phyloP scores from a whole-genome alignment of 192 early-diverging fungal genomes.

The Phlyctochytrium planicorne region DNA sequence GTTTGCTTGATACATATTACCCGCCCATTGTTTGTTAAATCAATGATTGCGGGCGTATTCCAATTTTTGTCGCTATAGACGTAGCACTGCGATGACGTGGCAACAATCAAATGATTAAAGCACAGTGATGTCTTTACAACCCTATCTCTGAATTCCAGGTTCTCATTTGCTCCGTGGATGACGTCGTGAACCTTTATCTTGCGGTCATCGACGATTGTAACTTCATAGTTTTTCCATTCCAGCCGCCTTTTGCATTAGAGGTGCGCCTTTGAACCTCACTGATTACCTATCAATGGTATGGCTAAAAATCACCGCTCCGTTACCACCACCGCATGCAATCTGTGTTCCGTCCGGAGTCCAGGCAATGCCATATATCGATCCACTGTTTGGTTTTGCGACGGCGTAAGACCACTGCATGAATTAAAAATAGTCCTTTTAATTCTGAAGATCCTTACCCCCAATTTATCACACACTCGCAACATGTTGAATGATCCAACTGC shows the following conservation, averaged over 20 bases:
- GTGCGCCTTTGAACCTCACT: neutral
- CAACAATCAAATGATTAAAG: slow-evolving; percentile 51
- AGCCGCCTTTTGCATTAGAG: slow-evolving; percentile 26
- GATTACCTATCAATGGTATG: slow-evolving; percentile 49
- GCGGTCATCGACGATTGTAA: slow-evolving; percentile 53
- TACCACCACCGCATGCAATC: slow-evolving; percentile 54
- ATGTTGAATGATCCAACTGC: slow-evolving; percentile 55
- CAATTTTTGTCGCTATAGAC: slow-evolving; percentile 59
- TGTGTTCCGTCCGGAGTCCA: slow-evolving; percentile 65
- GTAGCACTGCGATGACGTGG: slow-evolving; percentile 56
- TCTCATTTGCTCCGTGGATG: slow-evolving; percentile 45
- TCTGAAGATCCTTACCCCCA: slow-evolving; percentile 38
- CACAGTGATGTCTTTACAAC: slow-evolving; percentile 53
- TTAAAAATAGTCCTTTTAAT: neutral
- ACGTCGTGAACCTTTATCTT: slow-evolving; percentile 52
- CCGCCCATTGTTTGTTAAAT: slow-evolving; percentile 52
- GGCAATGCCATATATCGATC: slow-evolving; percentile 55
- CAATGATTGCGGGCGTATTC: slow-evolving; percentile 60
- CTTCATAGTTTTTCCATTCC: slow-evolving; percentile 63
- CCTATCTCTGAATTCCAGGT: slow-evolving; percentile 54
- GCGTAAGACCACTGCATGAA: slow-evolving; percentile 51
- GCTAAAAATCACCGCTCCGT: slow-evolving; percentile 54
- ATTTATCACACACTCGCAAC: slow-evolving; percentile 54
- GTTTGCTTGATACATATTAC: slow-evolving; percentile 60
- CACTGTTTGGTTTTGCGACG: slow-evolving; percentile 46